These are phyloP conservation scores for Pisolithus thermaeus DNA, from an alignment of 1,284 basidiomycete genomes.

Conservation along the genomic window DNA sequence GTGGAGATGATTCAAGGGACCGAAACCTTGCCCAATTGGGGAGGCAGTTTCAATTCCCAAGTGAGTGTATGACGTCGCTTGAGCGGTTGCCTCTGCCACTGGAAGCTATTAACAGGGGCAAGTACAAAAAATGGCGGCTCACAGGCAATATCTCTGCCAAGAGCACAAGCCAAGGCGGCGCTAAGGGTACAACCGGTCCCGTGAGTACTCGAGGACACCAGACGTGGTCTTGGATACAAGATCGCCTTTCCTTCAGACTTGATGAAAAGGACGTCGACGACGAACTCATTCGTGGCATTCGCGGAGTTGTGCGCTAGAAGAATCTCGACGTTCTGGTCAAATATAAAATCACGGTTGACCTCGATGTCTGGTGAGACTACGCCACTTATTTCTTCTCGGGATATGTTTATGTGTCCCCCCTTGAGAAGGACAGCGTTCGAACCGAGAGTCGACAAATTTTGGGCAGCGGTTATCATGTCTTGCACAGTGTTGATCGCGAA, in stretches of 20 bases:
- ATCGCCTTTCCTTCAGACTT: slow-evolving; percentile 34
- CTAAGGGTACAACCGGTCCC: slow-evolving; percentile 93
- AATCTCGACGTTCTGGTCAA: slow-evolving; percentile 59
- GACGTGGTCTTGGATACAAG: slow-evolving; percentile 60
- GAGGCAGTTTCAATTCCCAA: slow-evolving; percentile 70
- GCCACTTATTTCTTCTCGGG: slow-evolving; percentile 10
- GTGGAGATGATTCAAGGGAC: slow-evolving; percentile 87
- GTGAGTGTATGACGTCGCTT: slow-evolving; percentile 71
- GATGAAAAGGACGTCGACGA: slow-evolving; percentile 71
- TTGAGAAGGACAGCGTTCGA: slow-evolving; percentile 73
- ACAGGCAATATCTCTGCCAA: slow-evolving; percentile 47
- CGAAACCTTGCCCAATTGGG: slow-evolving; percentile 72
- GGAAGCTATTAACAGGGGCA: slow-evolving; percentile 3
- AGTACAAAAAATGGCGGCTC: slow-evolving; percentile 14
- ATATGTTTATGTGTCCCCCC: slow-evolving; percentile 72
- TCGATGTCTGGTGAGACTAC: slow-evolving; percentile 1
- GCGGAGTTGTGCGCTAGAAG: slow-evolving; percentile 31
- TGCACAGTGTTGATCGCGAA: slow-evolving; percentile 43
- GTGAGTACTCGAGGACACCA: slow-evolving; percentile 77
- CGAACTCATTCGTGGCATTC: slow-evolving; percentile 33
- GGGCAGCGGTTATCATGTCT: slow-evolving; percentile 63
- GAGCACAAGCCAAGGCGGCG: slow-evolving; percentile 70
- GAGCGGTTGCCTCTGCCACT: slow-evolving; percentile 56
- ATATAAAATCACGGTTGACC: slow-evolving; percentile 34
- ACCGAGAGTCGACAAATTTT: slow-evolving; percentile 46